Evolutionary conservation across 345 rosid genomes (phyloP), one percentile per base, ranked within the genome.

Genomic region (Rhodomyrtus tomentosa): DNA sequence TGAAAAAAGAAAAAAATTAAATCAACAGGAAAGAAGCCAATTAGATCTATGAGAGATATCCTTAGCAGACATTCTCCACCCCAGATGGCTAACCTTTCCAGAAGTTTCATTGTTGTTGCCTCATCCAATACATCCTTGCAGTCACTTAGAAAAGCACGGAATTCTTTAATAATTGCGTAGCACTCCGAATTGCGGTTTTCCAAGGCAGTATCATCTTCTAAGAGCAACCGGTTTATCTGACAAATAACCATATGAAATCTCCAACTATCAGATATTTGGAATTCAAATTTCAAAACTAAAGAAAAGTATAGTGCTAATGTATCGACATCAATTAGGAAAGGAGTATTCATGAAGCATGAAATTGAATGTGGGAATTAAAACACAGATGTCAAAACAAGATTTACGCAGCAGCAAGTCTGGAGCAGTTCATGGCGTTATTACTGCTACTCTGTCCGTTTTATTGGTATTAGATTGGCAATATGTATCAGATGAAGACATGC

Each of bases 121-220:
- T 97, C 99, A 90, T 96, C 99, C 89, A 97, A 93, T 54, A 96
- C 99, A 90, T 95, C 96, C 89, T 95, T 95, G 93, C 94, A 90
- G 89, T 97, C 99, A 84, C 99, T 89, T 83, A 96, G 94, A 91
- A 97, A 97, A 86, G 99, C 99, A 90, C 98, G 92, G 49, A 95
- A 97, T 87, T 97, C 98, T 90, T 85, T 93, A 89, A 96, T 95
- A 88, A 96, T 90, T 79, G 92, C 89, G 82, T 94, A 97, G 84
- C 95, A 94, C 88, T 97, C 98, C 38, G 96, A 94, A 88, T 90
- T 90, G 51, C 84, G 96, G 90, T 94, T 94, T 87, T 95, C 98
- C 88, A 90, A 84, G 86, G 98, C 96, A 91, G 90, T 89, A 86
- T 96, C 99, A 87, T 97, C 99, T 89, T 97, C 99, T 86, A 97